phyloP scores from a whole-genome alignment of 2,329 filamentous ascomycete species.

The Xylariaceae sp. region DNA sequence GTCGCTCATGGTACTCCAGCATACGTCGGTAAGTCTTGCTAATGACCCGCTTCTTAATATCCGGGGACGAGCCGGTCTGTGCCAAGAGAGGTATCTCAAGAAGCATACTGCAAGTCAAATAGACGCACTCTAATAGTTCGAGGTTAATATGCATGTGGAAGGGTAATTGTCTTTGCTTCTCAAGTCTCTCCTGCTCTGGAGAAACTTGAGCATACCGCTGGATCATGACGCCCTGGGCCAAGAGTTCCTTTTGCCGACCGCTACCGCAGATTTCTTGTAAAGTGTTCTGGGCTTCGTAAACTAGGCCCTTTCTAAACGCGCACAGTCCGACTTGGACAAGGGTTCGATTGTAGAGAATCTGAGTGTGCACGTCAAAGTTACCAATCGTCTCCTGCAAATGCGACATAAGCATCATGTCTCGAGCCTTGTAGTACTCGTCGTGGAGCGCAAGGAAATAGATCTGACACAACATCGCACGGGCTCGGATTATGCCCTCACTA shows the following conservation, averaged over 20 bases:
- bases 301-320: conserved; percentile 93
- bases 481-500: conserved; percentile 94
- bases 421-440: conserved; percentile 95
- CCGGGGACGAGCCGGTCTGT: conserved; percentile 93
- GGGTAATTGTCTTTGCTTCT: conserved; percentile 94
- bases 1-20: conserved; percentile 98
- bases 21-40: conserved; percentile 99
- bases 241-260: conserved; percentile 94
- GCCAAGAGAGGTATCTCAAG: conserved; percentile 96
- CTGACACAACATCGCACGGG: conserved; percentile 95
- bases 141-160: conserved; percentile 99
- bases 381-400: conserved; percentile 96
- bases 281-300: conserved; percentile 97
- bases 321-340: conserved; percentile 97
- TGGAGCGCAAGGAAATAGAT: conserved; percentile 98
- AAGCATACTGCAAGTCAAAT: conserved; percentile 98
- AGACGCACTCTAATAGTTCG: conserved; percentile 96
- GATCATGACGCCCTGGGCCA: conserved; percentile 97
- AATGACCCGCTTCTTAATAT: conserved; percentile 96
- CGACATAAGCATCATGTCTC: conserved; percentile 99
- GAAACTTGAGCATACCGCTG: conserved; percentile 96
- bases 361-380: conserved; percentile 94
- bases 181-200: conserved; percentile 94
- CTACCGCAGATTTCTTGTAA: conserved; percentile 98
- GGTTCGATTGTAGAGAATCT: conserved; percentile 98